Evolutionary conservation across 306 rosid genomes (phyloP).

Genomic region (Quercus gilva): DNA sequence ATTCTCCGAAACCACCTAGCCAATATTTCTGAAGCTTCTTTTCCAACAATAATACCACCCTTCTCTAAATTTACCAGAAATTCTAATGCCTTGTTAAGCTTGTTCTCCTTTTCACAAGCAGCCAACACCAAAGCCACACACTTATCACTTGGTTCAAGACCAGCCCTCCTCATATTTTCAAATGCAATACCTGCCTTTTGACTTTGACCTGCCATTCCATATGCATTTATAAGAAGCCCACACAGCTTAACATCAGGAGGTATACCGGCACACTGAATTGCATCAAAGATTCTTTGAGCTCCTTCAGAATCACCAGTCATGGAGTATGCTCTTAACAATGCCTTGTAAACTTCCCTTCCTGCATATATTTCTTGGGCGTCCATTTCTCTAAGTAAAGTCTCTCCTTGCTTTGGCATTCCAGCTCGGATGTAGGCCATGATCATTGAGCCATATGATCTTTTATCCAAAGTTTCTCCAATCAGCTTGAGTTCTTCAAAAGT

Average conservation of each 20-base stretch:
- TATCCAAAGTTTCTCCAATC: constrained; percentile 68
- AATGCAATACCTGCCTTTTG: constrained; percentile 56
- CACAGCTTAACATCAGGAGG: constrained; percentile 74
- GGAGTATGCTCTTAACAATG: constrained; percentile 78
- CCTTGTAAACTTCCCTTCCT: constrained; percentile 87
- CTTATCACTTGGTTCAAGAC: constrained; percentile 67
- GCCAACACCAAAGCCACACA: constrained; percentile 61
- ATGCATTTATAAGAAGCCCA: constrained; percentile 68
- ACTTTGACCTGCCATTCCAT: constrained; percentile 57
- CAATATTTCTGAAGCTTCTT: constrained; percentile 70
- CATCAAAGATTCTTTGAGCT: constrained; percentile 82
- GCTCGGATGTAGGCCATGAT: constrained; percentile 87
- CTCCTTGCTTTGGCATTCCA: constrained; percentile 67
- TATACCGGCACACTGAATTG: constrained; percentile 73
- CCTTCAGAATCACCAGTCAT: constrained; percentile 62
- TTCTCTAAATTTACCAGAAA: constrained; percentile 71
- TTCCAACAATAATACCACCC: constrained; percentile 55
- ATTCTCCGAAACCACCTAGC: constrained; percentile 74
- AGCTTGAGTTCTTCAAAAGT: constrained; percentile 79
- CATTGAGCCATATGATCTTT: constrained; percentile 83
- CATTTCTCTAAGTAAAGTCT: constrained; percentile 69
- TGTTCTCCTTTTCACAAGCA: constrained; percentile 73
- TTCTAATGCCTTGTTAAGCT: constrained; percentile 53
- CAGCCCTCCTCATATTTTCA: constrained; percentile 75
- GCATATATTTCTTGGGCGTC: constrained; percentile 63